phyloP scores from a whole-genome alignment of 768 basidiomycete species.

The Suillus placidus region DNA sequence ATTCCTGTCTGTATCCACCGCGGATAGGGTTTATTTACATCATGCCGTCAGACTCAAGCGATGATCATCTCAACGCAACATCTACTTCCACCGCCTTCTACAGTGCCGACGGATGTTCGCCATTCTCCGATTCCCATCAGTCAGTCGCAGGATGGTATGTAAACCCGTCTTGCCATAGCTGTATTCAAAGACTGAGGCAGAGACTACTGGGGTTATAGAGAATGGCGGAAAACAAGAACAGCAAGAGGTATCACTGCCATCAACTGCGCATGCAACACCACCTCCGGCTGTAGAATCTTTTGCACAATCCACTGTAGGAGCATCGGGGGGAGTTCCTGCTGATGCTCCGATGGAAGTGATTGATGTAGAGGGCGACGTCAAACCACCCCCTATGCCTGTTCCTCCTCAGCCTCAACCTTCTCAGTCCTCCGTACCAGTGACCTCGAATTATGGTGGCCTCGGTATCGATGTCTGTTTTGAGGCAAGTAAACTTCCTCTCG shows the following conservation, averaged over 20 bases:
- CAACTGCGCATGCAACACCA: slow-evolving; percentile 36
- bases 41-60: slow-evolving; percentile 67
- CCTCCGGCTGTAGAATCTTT: slow-evolving; percentile 22
- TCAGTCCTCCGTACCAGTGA: slow-evolving; percentile 25
- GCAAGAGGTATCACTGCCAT: slow-evolving; percentile 36
- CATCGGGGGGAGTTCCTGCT: slow-evolving; percentile 20
- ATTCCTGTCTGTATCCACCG: slow-evolving; percentile 3
- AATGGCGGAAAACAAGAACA: slow-evolving; percentile 36
- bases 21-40: slow-evolving; percentile 8
- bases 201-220: slow-evolving; percentile 26
- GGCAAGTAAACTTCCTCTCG: slow-evolving; percentile 87
- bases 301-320: slow-evolving; percentile 19
- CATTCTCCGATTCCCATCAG: slow-evolving; percentile 24
- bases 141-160: slow-evolving; percentile 32
- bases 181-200: slow-evolving; percentile 17
- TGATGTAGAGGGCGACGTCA: slow-evolving; percentile 52
- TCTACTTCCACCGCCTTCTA: slow-evolving; percentile 47
- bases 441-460: slow-evolving; percentile 44
- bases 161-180: not conserved
- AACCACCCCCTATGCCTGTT: slow-evolving; percentile 30
- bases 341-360: slow-evolving; percentile 46
- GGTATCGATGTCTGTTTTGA: slow-evolving; percentile 81
- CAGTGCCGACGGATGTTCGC: slow-evolving; percentile 29
- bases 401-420: slow-evolving; percentile 25
- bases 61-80: slow-evolving; percentile 93